phyloP scores from a whole-genome alignment of 2,329 filamentous ascomycete species.

The Coniochaeta sp. region DNA sequence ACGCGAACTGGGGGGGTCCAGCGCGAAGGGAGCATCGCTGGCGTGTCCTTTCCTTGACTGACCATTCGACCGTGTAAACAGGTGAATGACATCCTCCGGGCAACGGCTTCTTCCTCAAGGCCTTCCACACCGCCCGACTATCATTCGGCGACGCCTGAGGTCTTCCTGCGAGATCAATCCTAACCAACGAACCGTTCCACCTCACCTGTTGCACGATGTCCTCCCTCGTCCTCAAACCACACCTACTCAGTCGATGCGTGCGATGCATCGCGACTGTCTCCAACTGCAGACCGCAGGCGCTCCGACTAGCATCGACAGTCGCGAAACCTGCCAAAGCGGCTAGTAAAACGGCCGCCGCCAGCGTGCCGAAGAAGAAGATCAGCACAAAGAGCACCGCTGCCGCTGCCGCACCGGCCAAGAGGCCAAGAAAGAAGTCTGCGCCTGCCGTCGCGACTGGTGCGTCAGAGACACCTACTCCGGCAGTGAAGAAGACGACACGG shows the following conservation, averaged over 20 bases:
- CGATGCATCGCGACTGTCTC: neutral
- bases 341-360: neutral
- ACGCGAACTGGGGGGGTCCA: neutral
- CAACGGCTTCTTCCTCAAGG: neutral
- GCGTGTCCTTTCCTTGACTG: neutral
- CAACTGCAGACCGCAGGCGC: neutral
- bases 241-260: neutral
- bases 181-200: neutral
- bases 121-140: too few relatives aligned
- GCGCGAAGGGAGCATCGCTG: neutral
- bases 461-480: neutral
- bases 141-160: too few relatives aligned
- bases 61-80: neutral
- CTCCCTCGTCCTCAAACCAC: neutral
- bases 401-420: constrained; percentile 3
- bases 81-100: neutral
- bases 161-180: too few relatives aligned
- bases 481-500: constrained; percentile 4
- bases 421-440: constrained; percentile 3
- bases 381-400: constrained; percentile 9
- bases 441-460: neutral
- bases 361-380: constrained; percentile 9
- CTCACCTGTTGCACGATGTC: neutral
- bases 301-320: neutral
- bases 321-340: neutral